Base-by-base conservation (phyloP, 257 asterid species). In the Solanum virginianum region DNA sequence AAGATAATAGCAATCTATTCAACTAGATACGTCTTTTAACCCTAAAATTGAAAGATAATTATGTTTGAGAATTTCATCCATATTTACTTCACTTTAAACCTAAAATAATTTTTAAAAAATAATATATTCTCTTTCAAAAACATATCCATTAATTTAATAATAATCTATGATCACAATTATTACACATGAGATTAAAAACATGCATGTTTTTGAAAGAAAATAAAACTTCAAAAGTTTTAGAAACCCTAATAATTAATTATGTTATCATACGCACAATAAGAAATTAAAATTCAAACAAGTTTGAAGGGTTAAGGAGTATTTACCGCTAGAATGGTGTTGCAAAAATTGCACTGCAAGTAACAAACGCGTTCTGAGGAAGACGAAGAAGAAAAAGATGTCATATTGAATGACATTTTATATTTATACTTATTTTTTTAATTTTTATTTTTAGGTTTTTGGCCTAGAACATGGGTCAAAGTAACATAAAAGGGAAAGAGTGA, bases 271-370 rank as follows among this genome's bases (percentile, higher is more conserved):
- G 79, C 53, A 70, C 22, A 47, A 74, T 9, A 47, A 47, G 8
- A 47, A 74, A 74, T 22, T 47, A 24, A 74, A 74, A 74, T 47
- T 47, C 62, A 51, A 51, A 26, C 14, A 22, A 77, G 24, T 26
- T 51, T 26, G 26, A 77, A 24, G 63, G 36, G 51, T 77, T 4
- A 4, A 77, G n/a, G 49, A 74, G 63, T 51, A 77, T 14, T 77
- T 77, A 77, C 82, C 82, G 62, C 82, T 4, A 77, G 82, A 77
- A 51, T 77, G 85, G 92, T 93, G 93, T 90, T 92, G 97, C 97
- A 93, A 90, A 88, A 92, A 92, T 90, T 91, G 94, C 96, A 93
- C 89, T 90, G 91, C 66, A 93, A 93, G 85, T 91, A 93, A 88
- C 94, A 91, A 77, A 93, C 92, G 51, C 92, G 93, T 83, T 91